These are phyloP conservation scores for Rosa hybrid DNA, from an alignment of 331 rosid species.

Conservation along the genomic window DNA sequence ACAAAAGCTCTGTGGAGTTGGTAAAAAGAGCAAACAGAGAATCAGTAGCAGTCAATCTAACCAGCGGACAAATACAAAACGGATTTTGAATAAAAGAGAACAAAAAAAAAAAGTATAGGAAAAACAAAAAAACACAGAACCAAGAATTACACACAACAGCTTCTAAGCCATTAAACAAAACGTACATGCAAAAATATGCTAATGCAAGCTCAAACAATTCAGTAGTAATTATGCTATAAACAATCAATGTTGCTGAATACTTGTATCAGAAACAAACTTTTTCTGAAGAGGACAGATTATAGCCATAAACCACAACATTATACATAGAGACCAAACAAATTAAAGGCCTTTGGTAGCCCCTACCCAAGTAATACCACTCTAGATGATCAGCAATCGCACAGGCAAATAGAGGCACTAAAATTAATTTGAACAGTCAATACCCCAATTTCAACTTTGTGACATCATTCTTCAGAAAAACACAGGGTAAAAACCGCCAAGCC, in stretches of 20 bases:
- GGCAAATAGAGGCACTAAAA: neutral
- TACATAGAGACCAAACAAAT: neutral
- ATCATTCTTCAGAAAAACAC: neutral
- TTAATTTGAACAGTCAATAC: neutral
- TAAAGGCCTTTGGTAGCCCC: neutral
- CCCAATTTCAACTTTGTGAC: neutral
- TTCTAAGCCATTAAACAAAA: neutral
- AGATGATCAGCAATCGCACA: neutral
- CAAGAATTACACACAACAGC: neutral
- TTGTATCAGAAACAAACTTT: neutral
- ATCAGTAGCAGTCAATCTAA: slow-evolving; percentile 7
- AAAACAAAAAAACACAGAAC: neutral
- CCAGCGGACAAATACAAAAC: neutral
- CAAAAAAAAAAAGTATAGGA: neutral
- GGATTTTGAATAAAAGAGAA: neutral
- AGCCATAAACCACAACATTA: neutral
- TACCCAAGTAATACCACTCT: neutral
- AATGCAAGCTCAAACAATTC: neutral
- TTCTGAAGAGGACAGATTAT: neutral
- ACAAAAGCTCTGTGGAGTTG: slow-evolving; percentile 84
- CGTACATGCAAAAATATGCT: neutral
- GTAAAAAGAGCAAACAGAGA: slow-evolving; percentile 25
- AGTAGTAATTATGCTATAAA: neutral
- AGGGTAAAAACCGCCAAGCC: neutral
- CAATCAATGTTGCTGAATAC: neutral